Evolutionary conservation across 2,329 filamentous ascomycete genomes (phyloP), one percentile per base, ranked within the genome.

Genomic region (Dactylellina sp.): DNA sequence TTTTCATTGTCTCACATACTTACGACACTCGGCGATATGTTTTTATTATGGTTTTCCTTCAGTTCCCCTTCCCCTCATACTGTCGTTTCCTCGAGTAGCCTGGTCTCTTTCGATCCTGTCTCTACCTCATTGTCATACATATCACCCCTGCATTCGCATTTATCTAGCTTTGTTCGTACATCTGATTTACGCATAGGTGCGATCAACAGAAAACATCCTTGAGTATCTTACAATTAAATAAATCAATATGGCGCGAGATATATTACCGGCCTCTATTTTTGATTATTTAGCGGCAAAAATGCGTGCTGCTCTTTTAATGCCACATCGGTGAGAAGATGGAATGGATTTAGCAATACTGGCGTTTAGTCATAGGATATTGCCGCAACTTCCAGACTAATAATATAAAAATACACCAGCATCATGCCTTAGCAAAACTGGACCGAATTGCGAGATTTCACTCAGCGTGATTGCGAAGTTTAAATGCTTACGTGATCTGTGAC

Each of bases 21-120:
- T 81, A 74, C 80, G 76, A 77, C 61, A 80, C 79, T 44, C 49
- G 81, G 80, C 55, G 80, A 80, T 76, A 75, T 77, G 76, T 59
- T 40, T 55, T 68, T 74, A 65, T 44, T 57, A 16, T 60, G 56
- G 46, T 55, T 46, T 70, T 75, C 24, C 49, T 50, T 63, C 35
- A 24, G 18, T 61, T 71, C 28, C 39, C 44, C 47, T 44, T 35
- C 7, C 16, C 37, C 49, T 49, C 46, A 24, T 52, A 22, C 9
- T 44, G 28, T 49, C 24, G 20, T 22, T 64, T 52, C 20, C 39
- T 22, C 18, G 20, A 22, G 2, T 39, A 20, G n/a, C 57, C 14
- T 14, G 14, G 18, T n/a, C 55, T 63, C 5, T 18, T 66, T 66
- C 47, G n/a, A 61, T 66, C 46, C 66, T 76, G 66, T 72, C 66